A percentile compares a stretch with the other conserved stretches of the same genome.
phyloP scores from a whole-genome alignment of 169 alveolate genomes.

The Perkinsus olseni region DNA sequence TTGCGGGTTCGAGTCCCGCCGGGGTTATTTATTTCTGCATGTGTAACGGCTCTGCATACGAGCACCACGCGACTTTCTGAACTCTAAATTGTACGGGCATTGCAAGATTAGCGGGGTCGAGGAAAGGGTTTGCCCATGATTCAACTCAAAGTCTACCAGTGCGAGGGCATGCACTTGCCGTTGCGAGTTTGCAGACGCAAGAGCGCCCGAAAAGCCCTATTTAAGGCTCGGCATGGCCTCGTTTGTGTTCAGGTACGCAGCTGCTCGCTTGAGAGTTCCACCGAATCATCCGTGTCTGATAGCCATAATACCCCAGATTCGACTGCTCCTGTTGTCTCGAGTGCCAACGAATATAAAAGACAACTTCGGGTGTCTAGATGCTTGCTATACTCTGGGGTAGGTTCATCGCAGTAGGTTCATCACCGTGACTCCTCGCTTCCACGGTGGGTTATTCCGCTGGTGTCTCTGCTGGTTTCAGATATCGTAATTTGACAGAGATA shows the following conservation, averaged over 20 bases:
- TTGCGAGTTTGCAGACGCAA: too few relatives aligned
- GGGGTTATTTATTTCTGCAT: background rate
- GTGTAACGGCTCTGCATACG: too few relatives aligned
- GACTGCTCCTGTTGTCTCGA: background rate
- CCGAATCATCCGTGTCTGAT: background rate
- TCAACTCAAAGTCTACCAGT: too few relatives aligned
- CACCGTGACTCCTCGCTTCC: too few relatives aligned
- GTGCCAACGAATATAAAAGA: background rate
- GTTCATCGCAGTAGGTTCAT: too few relatives aligned
- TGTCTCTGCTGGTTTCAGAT: background rate
- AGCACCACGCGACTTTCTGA: too few relatives aligned
- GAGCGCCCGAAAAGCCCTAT: too few relatives aligned
- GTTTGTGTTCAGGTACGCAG: background rate
- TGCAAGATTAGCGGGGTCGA: too few relatives aligned
- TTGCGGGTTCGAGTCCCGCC: background rate
- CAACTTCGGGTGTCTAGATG: background rate
- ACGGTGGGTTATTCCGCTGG: too few relatives aligned
- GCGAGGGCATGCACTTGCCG: too few relatives aligned
- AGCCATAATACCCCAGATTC: background rate
- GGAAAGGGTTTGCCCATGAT: too few relatives aligned
- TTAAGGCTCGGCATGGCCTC: background rate
- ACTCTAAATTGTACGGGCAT: too few relatives aligned
- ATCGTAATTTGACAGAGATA: background rate
- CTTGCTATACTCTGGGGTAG: background rate
- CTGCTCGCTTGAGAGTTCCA: background rate